Base-by-base conservation (phyloP, 192 early-diverging fungal species). In the Gonapodya prolifera region DNA sequence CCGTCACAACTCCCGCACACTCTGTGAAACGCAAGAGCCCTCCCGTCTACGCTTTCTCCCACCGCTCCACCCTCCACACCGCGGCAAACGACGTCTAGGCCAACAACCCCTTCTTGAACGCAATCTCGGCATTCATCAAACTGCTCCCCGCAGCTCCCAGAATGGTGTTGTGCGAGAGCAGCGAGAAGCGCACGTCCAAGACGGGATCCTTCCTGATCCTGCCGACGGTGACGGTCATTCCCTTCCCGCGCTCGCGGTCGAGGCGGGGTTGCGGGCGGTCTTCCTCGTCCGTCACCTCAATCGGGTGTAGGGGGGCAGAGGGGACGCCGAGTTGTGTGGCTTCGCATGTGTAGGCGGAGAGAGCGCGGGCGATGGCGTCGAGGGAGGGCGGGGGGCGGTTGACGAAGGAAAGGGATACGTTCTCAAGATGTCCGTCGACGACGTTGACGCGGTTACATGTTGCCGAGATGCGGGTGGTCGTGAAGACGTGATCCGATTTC, bases 391-490 rank as follows among this genome's bases (percentile, higher is more conserved):
- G 82, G 33, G 78, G 88, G 70, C 81, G 85, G 83, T 75, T 78
- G 0, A 79, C 83, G 86, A 99, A 99, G 83, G 94, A 91, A 30
- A 99, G 85, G 74, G 88, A 92, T 2, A 96, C 94, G 81, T 89
- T 91, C 83, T 95, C 94, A 69, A 91, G 93, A 83, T 99, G 97
- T 8, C 97, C 97, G 83, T 99, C 97, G 32, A 99, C 84, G 34
- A 99, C 95, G 33, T 96, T 90, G 18, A 99, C 97, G 78, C 97
- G 93, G 85, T 95, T 96, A 86, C 97, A 99, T 13, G 91, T 92
- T 18, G 97, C 97, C 1, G 94, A 95, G 29, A 99, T 93, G n/a
- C 84, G 84, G 18, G 93, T 90, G 18, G 80, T 69, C 13, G 35
- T 45, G 34, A 69, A 36, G 23, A 82, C 79, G 76, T 82, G 83